Conservation (phyloP, 805 yeast genomes). For the Brettanomyces bruxellensis region DNA sequence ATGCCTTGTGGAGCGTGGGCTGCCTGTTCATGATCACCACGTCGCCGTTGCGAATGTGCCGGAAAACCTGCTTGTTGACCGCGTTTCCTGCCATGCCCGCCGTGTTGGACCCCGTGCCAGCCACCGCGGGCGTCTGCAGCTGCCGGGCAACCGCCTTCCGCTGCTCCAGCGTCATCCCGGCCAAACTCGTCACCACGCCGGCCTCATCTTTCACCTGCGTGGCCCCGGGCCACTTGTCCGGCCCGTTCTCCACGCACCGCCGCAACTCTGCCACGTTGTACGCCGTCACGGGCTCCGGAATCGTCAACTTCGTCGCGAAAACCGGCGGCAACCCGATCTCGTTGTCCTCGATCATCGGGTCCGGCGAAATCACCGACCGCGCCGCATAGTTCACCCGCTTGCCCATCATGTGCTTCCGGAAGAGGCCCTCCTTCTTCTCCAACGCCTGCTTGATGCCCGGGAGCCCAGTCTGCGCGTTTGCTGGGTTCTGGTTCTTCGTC, state of each 20-base stretch:
- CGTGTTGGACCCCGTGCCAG: not conserved
- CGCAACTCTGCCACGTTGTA: constrained; percentile 85
- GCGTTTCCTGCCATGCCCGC: constrained; percentile 35
- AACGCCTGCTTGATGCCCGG: constrained; percentile 98
- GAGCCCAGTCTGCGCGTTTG: constrained; percentile 59
- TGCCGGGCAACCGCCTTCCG: constrained; percentile 93
- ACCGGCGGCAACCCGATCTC: constrained; percentile 99
- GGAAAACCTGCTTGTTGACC: constrained; percentile 82
- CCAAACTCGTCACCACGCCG: constrained; percentile 71
- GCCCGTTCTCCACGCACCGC: constrained; percentile 95
- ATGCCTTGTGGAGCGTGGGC: constrained; percentile 97
- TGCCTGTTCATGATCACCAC: constrained; percentile 98
- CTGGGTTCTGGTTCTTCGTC: constrained; percentile 72
- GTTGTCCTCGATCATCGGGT: constrained; percentile 94
- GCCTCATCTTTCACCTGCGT: constrained; percentile 92
- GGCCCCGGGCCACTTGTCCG: constrained; percentile 99
- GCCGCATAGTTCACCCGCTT: constrained; percentile 99
- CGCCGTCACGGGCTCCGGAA: constrained; percentile 96
- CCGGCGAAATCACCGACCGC: constrained; percentile 97
- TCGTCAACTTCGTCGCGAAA: constrained; percentile 89
- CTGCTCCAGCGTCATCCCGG: constrained; percentile 88
- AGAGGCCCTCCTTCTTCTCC: constrained; percentile 97
- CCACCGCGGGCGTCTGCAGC: constrained; percentile 62
- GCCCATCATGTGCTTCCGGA: constrained; percentile 99
- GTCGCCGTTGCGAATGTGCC: constrained; percentile 92